These are phyloP conservation scores for Talaromyces sp. DNA, from an alignment of 2,329 filamentous ascomycete genomes.

Conservation along the genomic window DNA sequence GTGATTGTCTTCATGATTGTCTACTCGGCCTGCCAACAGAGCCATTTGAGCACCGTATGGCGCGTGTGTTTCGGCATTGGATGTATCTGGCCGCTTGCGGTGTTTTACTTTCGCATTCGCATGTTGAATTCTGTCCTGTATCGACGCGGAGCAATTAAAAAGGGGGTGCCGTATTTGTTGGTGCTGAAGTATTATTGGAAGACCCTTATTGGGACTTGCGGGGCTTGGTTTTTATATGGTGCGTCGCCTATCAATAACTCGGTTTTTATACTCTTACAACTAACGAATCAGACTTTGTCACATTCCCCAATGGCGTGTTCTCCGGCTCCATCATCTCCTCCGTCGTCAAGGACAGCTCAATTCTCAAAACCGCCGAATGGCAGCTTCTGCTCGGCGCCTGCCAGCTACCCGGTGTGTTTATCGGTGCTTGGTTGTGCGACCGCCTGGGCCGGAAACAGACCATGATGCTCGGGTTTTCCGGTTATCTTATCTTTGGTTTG, in stretches of 20 bases:
- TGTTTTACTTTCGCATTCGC: conserved; percentile 53
- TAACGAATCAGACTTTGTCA: conserved; percentile 27
- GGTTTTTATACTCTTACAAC: neutral
- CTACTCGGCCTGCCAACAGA: conserved; percentile 29
- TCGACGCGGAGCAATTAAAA: conserved; percentile 49
- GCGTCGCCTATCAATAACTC: neutral
- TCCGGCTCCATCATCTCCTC: conserved; percentile 40
- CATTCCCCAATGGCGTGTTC: conserved; percentile 45
- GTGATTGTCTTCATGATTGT: conserved; percentile 45
- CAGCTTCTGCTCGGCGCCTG: conserved; percentile 40
- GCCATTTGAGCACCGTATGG: conserved; percentile 40
- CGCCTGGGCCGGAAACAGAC: conserved; percentile 45
- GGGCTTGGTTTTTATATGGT: conserved; percentile 52
- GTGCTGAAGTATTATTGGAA: conserved; percentile 51
- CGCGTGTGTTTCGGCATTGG: conserved; percentile 47
- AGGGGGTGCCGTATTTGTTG: conserved; percentile 44
- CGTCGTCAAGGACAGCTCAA: conserved; percentile 31
- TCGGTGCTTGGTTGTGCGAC: conserved; percentile 46
- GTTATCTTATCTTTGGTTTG: conserved; percentile 48
- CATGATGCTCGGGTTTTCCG: conserved; percentile 47
- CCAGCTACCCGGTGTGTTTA: conserved; percentile 45
- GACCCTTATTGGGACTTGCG: conserved; percentile 47
- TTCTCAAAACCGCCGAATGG: conserved; percentile 43
- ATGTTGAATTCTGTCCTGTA: conserved; percentile 49
- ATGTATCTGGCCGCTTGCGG: conserved; percentile 45